Evolutionary conservation across 176 grass and related monocot species (phyloP).

Genomic region (Rhynchospora breviuscula): DNA sequence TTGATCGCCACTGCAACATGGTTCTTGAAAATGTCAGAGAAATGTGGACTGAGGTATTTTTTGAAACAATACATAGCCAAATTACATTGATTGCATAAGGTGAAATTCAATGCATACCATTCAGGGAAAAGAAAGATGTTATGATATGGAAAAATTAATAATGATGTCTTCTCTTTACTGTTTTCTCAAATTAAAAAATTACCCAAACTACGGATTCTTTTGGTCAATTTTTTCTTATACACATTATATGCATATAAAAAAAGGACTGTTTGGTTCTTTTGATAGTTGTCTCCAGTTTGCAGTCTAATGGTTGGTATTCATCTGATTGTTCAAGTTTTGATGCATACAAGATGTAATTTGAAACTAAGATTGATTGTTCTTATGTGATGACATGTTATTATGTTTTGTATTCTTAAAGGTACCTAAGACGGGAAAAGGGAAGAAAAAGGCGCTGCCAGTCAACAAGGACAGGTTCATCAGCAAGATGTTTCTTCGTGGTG

Average conservation of each 20-base stretch:
- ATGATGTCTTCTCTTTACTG: background rate
- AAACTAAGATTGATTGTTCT: background rate
- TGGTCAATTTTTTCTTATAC: background rate
- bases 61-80: background rate
- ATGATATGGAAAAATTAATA: background rate
- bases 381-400: background rate
- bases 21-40: slow-evolving; percentile 97
- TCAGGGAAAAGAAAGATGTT: background rate
- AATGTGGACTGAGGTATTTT: slow-evolving; percentile 91
- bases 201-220: background rate
- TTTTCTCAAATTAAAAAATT: background rate
- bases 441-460: slow-evolving; percentile 95
- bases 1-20: slow-evolving; percentile 98
- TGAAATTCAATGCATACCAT: background rate
- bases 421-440: slow-evolving; percentile 90
- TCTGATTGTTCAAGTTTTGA: background rate
- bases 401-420: slow-evolving; percentile 40
- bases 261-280: background rate
- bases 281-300: background rate
- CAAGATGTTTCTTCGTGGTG: slow-evolving; percentile 97
- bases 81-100: background rate
- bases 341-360: background rate
- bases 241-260: background rate
- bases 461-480: slow-evolving; percentile 99
- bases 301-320: background rate